phyloP scores from a whole-genome alignment of 495 filamentous ascomycete genomes.

The Arthonia radiata region DNA sequence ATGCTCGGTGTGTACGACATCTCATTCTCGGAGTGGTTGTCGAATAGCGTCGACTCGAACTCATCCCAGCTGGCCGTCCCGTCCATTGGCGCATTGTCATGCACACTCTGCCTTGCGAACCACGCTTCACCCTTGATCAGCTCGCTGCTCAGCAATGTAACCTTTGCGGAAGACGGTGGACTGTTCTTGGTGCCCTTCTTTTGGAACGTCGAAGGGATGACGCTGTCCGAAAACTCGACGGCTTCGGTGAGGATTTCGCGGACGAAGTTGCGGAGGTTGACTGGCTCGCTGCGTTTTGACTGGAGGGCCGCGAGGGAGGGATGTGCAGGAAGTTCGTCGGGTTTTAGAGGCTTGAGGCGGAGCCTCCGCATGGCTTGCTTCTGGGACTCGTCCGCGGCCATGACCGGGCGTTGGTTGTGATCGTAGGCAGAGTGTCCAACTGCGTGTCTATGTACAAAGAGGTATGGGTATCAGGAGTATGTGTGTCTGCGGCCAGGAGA shows the following conservation, averaged over 20 bases:
- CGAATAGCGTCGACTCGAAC: slow-evolving; percentile 32
- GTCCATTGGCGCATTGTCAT: slow-evolving; percentile 23
- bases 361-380: too few relatives aligned
- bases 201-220: slow-evolving; percentile 18
- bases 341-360: too few relatives aligned
- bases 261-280: too few relatives aligned
- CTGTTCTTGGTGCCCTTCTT: slow-evolving; percentile 19
- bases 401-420: too few relatives aligned
- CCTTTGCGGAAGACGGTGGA: slow-evolving; percentile 18
- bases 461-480: too few relatives aligned
- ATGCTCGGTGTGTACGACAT: slow-evolving; percentile 46
- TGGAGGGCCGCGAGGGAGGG: too few relatives aligned
- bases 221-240: slow-evolving; percentile 25
- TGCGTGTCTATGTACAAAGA: too few relatives aligned
- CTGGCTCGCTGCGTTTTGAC: too few relatives aligned
- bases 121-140: slow-evolving; percentile 33
- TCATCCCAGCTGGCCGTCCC: slow-evolving; percentile 43
- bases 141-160: slow-evolving; percentile 20
- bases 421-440: too few relatives aligned
- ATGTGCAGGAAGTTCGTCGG: too few relatives aligned
- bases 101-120: slow-evolving; percentile 39
- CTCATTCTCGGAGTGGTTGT: slow-evolving; percentile 42
- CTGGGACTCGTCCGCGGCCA: too few relatives aligned
- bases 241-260: slow-evolving; percentile 34
- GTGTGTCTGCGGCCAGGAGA: too few relatives aligned